Evolutionary conservation across 805 yeast genomes (phyloP), one percentile per base, ranked within the genome.

Genomic region (Yarrowia deformans): DNA sequence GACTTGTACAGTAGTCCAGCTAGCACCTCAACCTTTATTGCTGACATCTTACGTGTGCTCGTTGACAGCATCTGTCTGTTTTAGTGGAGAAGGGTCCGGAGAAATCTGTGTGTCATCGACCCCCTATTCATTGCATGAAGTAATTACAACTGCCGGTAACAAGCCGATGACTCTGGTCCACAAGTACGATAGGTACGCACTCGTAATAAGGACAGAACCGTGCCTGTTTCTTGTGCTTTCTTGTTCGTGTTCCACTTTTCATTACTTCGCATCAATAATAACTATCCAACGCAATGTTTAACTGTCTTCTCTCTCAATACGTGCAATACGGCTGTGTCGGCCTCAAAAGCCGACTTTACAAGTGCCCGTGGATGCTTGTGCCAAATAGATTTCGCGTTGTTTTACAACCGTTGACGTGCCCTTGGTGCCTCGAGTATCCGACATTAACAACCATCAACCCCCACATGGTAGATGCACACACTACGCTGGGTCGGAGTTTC

Each of bases 401-500:
- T 18, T 45, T 10, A 5, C 12, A 19, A 19, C 45, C 45, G 45
- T 9, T 42, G 16, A 5, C 45, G 19, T 16, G 12, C 6, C 37
- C 37, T 8, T 13, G 9, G 23, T 9, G 46, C 8, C 32, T 45
- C 49, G 13, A 19, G 49, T 9, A 45, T 19, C 14, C 10, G 49
- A 23, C 23, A 43, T 43, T 35, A 23, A 32, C 54, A 49, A 49
- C 9, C 55, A 34, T 32, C 39, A 32, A 34, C 55, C 40, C 54
- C 39, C 39, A 32, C 55, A 49, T 49, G 39, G 23, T 4, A 32
- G 9, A 49, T n/a, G 55, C 55, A 49, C 23, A n/a, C 39, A 16
- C 23, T 49, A 49, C 55, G 19, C 40, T 9, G 56, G 7, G 13
- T 52, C 56, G 56, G 56, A 52, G 56, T 34, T 52, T 52, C 55